Evolutionary conservation across 306 rosid genomes (phyloP), one percentile per base, ranked within the genome.

Genomic region (Cajanus cajan): DNA sequence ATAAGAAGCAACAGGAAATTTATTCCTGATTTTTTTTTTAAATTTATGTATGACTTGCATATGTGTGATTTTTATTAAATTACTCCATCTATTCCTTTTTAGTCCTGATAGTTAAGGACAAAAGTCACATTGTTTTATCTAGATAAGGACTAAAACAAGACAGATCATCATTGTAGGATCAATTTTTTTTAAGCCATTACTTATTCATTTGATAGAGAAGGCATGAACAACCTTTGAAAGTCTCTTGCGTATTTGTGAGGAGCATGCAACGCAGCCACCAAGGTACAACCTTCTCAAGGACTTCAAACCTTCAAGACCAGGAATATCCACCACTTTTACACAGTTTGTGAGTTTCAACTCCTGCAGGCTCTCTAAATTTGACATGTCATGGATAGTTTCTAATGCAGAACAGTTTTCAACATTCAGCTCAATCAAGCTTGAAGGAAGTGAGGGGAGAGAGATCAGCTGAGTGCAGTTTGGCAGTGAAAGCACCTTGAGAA

Each of bases 391-490:
- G 6, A 90, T 70, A 25, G 45, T 82, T 71, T 87, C 90, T 51
- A 92, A 70, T 54, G 86, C 47, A 18, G 16, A 82, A 36, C 93
- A 90, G 78, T 88, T 76, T 39, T 88, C 86, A 73, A 68, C 81
- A 45, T 87, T 67, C 50, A 92, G 54, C 81, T 24, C 36, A 31
- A 61, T 8, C 88, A 92, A 81, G 77, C 91, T 87, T 7, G 97
- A 80, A 67, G 97, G 94, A 87, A 90, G 92, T 31, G 86, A 66
- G 36, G 97, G 97, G 8, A 92, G 81, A 77, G 87, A 82, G 67
- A 40, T 74, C 62, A 92, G 88, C 45, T 84, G 55, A 9, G 33
- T 65, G 76, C 92, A 91, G 11, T 80, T 58, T 31, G 74, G 39
- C 77, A 91, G 68, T 4, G 4, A 0, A 63, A 91, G 92, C 1